Conservation (phyloP, 306 rosid species). For the Pterocarpus macrocarpus region DNA sequence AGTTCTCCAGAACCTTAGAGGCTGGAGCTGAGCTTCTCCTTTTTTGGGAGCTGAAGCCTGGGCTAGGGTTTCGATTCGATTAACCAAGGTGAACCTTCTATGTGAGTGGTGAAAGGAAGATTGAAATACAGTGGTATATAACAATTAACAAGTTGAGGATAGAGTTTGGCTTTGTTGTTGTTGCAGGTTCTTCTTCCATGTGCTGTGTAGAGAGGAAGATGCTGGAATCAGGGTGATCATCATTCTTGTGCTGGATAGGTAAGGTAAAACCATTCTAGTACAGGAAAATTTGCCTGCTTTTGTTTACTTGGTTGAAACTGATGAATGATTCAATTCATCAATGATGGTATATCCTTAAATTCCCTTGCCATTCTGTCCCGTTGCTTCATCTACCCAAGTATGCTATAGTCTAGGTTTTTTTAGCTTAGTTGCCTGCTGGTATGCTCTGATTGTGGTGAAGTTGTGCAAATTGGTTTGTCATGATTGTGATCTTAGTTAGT, state of each 20-base stretch:
- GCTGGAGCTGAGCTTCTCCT: slow-evolving; percentile 22
- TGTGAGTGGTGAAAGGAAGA: not conserved
- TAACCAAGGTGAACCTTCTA: slow-evolving; percentile 47
- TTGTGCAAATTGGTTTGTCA: not conserved
- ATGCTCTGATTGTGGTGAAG: not conserved
- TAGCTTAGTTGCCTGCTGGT: not conserved
- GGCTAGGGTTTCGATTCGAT: slow-evolving; percentile 73
- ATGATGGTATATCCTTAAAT: not conserved
- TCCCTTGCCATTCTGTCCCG: not conserved
- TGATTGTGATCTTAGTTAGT: slow-evolving; percentile 9
- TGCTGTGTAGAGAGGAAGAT: slow-evolving; percentile 17
- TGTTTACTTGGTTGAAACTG: not conserved
- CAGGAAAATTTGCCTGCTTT: not conserved
- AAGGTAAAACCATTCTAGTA: slow-evolving; percentile 2
- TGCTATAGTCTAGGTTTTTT: not conserved
- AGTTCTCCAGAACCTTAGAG: slow-evolving; percentile 18
- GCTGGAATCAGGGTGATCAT: slow-evolving; percentile 20
- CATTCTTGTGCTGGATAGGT: slow-evolving; percentile 45
- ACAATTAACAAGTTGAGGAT: not conserved
- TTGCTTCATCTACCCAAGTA: slow-evolving; percentile 1
- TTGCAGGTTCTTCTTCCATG: slow-evolving; percentile 12
- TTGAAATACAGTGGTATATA: not conserved
- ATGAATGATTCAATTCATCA: not conserved
- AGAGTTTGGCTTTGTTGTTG: not conserved
- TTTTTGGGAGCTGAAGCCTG: slow-evolving; percentile 30